These are phyloP conservation scores for Kwoniella dendrophila DNA, from an alignment of 768 basidiomycete genomes.

Conservation along the genomic window DNA sequence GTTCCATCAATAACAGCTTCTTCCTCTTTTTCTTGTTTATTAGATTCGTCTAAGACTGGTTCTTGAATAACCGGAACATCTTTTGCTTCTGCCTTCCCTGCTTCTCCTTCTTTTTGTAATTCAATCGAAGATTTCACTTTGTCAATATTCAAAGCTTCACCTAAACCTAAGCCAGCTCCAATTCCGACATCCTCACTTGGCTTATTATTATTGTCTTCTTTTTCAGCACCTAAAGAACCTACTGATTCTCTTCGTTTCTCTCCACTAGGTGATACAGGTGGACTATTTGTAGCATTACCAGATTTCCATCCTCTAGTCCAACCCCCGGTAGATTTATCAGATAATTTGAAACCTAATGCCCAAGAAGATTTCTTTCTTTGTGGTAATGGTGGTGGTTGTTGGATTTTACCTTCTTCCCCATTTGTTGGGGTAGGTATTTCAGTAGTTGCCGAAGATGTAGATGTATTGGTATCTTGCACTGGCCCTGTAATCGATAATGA, in stretches of 20 bases:
- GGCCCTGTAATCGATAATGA: background rate
- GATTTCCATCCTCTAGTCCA: conserved; percentile 35
- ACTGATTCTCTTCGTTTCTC: conserved; percentile 17
- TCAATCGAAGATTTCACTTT: conserved; percentile 9
- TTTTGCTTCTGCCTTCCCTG: conserved; percentile 3
- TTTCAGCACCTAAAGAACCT: conserved; percentile 28
- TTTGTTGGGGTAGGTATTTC: background rate
- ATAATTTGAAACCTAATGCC: conserved; percentile 45
- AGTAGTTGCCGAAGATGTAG: background rate
- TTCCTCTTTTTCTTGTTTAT: background rate
- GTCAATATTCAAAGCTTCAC: conserved; percentile 15
- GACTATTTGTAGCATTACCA: conserved; percentile 15
- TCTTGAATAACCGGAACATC: conserved; percentile 28
- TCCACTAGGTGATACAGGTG: conserved; percentile 32
- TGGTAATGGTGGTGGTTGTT: conserved; percentile 22
- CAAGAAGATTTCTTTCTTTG: conserved; percentile 36
- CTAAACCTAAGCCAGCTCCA: conserved; percentile 11
- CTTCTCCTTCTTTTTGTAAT: conserved; percentile 2
- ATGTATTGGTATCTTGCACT: background rate
- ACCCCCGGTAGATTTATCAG: conserved; percentile 19
- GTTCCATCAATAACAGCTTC: background rate
- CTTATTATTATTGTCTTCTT: conserved; percentile 4
- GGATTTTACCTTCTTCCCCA: background rate
- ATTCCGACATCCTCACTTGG: background rate
- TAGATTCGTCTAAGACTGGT: background rate